Percentiles rank a stretch among this genome's conserved stretches.
phyloP scores from a whole-genome alignment of 139 green algal genomes.

The Deuterostichococcus epilithicus region DNA sequence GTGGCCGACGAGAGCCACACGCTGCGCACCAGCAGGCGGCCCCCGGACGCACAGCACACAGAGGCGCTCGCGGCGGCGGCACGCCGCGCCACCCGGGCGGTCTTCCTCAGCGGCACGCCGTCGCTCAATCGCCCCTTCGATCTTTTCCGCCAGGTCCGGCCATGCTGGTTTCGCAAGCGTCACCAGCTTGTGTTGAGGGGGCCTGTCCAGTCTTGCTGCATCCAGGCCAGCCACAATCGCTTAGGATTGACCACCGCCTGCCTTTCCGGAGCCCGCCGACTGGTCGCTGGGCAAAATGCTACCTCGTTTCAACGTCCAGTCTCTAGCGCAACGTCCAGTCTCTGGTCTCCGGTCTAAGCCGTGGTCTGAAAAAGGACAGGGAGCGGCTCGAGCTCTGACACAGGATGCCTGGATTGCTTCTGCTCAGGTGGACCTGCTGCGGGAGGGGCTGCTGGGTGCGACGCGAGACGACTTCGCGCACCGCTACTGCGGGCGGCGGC shows the following conservation, averaged over 20 bases:
- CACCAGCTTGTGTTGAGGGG: too few species aligned
- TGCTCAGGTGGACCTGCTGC: slow-evolving; percentile 70
- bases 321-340: too few species aligned
- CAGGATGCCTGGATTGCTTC: neutral
- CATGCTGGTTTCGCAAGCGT: too few species aligned
- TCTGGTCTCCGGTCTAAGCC: too few species aligned
- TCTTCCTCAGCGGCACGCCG: slow-evolving; percentile 89
- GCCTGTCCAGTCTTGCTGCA: neutral
- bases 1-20: slow-evolving; percentile 83
- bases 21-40: slow-evolving; percentile 62
- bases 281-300: too few species aligned
- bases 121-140: slow-evolving; percentile 83
- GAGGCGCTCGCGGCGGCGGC: slow-evolving; percentile 53
- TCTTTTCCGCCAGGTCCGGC: slow-evolving; percentile 66
- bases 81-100: slow-evolving; percentile 29
- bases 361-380: neutral
- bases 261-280: too few species aligned
- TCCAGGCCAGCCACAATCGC: too few species aligned
- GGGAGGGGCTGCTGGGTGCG: slow-evolving; percentile 68
- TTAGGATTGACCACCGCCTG: too few species aligned
- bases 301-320: too few species aligned
- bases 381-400: too few species aligned
- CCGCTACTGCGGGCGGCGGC: slow-evolving; percentile 65
- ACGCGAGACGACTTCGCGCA: slow-evolving; percentile 72
- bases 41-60: slow-evolving; percentile 62